These are phyloP conservation scores for Balakata baccata DNA, from an alignment of 345 rosid species.

Conservation along the genomic window DNA sequence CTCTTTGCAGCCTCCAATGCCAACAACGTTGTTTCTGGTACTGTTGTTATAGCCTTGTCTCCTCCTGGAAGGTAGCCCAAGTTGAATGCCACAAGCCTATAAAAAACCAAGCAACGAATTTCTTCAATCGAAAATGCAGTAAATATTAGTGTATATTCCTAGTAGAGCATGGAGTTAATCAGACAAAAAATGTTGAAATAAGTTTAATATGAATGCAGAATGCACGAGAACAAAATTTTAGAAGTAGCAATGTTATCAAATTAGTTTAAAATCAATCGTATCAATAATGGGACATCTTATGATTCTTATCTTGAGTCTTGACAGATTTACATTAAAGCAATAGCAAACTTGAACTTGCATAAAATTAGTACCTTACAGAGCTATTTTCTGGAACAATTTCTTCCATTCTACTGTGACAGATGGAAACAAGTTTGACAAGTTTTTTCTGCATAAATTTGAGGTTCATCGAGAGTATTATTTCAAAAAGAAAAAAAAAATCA, in stretches of 20 bases:
- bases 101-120: neutral
- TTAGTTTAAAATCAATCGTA: conserved; percentile 7
- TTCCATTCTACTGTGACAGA: conserved; percentile 85
- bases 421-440: conserved; percentile 54
- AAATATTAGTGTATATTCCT: neutral
- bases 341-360: conserved; percentile 9
- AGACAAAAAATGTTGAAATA: neutral
- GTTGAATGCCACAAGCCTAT: conserved; percentile 85
- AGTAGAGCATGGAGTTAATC: neutral
- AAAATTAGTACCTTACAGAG: conserved; percentile 49
- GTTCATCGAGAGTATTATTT: conserved; percentile 9
- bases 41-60: conserved; percentile 58
- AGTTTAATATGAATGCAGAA: neutral
- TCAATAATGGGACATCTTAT: neutral
- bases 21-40: conserved; percentile 51
- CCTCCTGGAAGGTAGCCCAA: conserved; percentile 96
- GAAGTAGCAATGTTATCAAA: neutral
- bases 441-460: conserved; percentile 48
- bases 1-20: conserved; percentile 71
- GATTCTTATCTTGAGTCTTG: neutral
- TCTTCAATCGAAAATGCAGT: neutral
- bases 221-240: too few species aligned
- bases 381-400: conserved; percentile 54
- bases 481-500: neutral
- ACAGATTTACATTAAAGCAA: conserved; percentile 6